A percentile compares a stretch with the other conserved stretches of the same genome.
These are phyloP conservation scores for Kregervanrija pseudodelftensis DNA, from an alignment of 805 yeast species.

Conservation along the genomic window DNA sequence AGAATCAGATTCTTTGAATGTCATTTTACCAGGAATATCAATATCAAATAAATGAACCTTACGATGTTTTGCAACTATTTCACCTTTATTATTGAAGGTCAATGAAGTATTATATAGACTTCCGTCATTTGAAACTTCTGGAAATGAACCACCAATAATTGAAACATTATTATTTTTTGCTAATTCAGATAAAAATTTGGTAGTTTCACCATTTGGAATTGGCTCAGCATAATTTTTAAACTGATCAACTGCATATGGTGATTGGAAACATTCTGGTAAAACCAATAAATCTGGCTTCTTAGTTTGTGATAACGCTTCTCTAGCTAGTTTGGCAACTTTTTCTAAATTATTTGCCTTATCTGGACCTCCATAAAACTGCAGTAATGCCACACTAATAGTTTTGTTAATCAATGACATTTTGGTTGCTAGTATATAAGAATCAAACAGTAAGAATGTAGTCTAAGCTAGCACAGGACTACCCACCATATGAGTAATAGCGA, in stretches of 20 bases:
- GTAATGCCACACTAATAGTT: constrained; percentile 68
- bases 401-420: constrained; percentile 33
- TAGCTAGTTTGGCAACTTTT: constrained; percentile 57
- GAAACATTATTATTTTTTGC: constrained; percentile 61
- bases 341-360: constrained; percentile 73
- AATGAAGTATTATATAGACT: constrained; percentile 67
- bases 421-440: not conserved
- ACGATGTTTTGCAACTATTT: constrained; percentile 79
- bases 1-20: constrained; percentile 74
- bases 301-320: constrained; percentile 51
- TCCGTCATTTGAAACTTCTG: constrained; percentile 55
- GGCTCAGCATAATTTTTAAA: constrained; percentile 83
- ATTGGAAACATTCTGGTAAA: constrained; percentile 93
- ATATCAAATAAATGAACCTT: constrained; percentile 90
- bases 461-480: too few relatives aligned
- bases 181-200: constrained; percentile 50
- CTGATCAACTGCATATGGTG: constrained; percentile 85
- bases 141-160: constrained; percentile 88
- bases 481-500: too few relatives aligned
- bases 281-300: constrained; percentile 64
- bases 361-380: constrained; percentile 77
- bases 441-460: too few relatives aligned
- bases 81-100: constrained; percentile 66
- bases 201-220: constrained; percentile 71
- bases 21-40: constrained; percentile 84